Base-by-base conservation (phyloP, 1,284 basidiomycete species). In the Lentinula novae-zelandiae region DNA sequence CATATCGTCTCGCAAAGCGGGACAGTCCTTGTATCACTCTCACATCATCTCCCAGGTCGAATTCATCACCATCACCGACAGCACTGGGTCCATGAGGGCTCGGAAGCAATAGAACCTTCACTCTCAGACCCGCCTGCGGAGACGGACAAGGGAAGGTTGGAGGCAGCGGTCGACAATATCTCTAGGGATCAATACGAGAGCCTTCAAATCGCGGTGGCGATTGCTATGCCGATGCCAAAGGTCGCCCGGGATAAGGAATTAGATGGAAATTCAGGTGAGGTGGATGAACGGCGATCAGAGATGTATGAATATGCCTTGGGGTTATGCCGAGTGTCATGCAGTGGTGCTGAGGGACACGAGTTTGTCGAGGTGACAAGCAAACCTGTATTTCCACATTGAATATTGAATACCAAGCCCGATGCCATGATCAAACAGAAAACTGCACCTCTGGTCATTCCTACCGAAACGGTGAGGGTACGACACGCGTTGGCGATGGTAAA, bases 191-290 rank as follows among this genome's bases (percentile, higher is more conserved):
- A 27, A 5, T 56, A 20, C n/a, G 42, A 56, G 34, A n/a, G 27
- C 42, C 15, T 80, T 20, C 76, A 75, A 52, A 71, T 82, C 15
- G 71, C 74, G 8, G 73, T 80, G 31, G 68, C 75, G 31, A 72
- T 82, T 40, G 67, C 72, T n/a, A 78, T 82, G 77, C 80, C 80
- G n/a, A 72, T 66, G 3, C 68, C 61, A 58, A 64, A 61, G 33
- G 57, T 63, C 34, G 42, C 8, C 13, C 34, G 34, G 17, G n/a
- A 34, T 10, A 38, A n/a, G 34, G 17, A 38, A 38, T 12, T 12
- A 10, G 36, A 38, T 38, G 36, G 36, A 27, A 27, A 27, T 27
- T 27, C 3, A 7, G 33, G 27, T 7, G 15, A 33, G 34, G 31
- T 5, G 17, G 53, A 33, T 17, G 22, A 42, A 22, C 40, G 22